These are phyloP conservation scores for Phytophthora sp. DNA, from an alignment of 352 stramenopile genomes.

Conservation along the genomic window DNA sequence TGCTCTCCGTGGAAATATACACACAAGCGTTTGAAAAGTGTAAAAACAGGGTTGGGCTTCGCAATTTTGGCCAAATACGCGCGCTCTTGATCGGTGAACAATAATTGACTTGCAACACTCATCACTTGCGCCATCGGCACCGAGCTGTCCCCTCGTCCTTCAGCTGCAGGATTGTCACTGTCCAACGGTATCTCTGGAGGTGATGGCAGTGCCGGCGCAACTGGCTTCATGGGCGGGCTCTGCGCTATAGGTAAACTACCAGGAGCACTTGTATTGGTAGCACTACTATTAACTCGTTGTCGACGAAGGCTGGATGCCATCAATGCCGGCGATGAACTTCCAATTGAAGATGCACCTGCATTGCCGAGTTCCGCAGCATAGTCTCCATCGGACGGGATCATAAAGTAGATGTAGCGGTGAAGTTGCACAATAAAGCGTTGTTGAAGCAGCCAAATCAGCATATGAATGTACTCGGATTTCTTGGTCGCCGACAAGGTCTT, in stretches of 20 bases:
- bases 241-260: constrained; percentile 32
- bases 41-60: constrained; percentile 79
- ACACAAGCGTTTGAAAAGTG: constrained; percentile 82
- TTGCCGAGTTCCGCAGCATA: constrained; percentile 36
- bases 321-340: constrained; percentile 39
- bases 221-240: constrained; percentile 36
- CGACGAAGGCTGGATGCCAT: constrained; percentile 35
- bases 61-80: constrained; percentile 84
- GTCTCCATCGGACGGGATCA: constrained; percentile 77
- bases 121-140: constrained; percentile 36
- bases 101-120: constrained; percentile 46
- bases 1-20: constrained; percentile 89
- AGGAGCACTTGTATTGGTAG: constrained; percentile 28
- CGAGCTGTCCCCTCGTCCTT: constrained; percentile 7
- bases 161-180: constrained; percentile 8
- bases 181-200: constrained; percentile 15
- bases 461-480: constrained; percentile 89
- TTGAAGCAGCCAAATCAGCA: constrained; percentile 89
- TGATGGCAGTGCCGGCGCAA: constrained; percentile 22
- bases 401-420: constrained; percentile 89
- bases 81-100: constrained; percentile 69
- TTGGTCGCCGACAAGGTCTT: constrained; percentile 67
- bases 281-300: constrained; percentile 31
- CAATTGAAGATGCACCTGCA: constrained; percentile 16
- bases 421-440: constrained; percentile 84